Base-by-base conservation (phyloP, 2,329 filamentous ascomycete genomes). In the Aspergillus eucalypticola region DNA sequence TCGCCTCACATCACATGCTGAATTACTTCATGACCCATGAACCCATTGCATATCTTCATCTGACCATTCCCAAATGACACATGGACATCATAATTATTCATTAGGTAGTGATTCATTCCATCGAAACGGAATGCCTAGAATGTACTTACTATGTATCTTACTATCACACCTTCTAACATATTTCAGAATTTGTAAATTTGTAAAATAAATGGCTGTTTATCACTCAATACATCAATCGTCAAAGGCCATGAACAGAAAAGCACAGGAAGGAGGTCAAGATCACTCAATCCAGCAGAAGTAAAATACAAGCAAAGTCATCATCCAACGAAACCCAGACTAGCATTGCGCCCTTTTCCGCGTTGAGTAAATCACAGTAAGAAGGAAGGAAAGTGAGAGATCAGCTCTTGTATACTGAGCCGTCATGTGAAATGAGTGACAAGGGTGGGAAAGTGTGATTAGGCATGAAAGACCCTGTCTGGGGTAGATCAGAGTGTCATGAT, bases 161-260 rank as follows among this genome's bases (percentile, higher is more conserved):
- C 25, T 27, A 27, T 27, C 25, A 27, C 7, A 42, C 19, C n/a
- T 11, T 1, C 5, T 4, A 44, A 23, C 3, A 21, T 55, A 11
- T 27, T 19, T 5, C 17, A n/a, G 5, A 44, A 50, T 10, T 32
- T 5, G 8, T 35, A 15, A 27, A 11, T 17, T 42, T 15, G 23
- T 35, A 38, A 17, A 39, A 53, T 13, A 25, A 52, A 41, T 51
- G 8, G 48, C 38, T 60, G 55, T 55, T 60, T 58, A 48, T 53
- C 38, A 50, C 44, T 63, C n/a, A 56, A 52, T 55, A 42, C 51
- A 60, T 61, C 50, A 41, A 56, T 59, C 60, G 29, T 55, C 38
- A 61, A 61, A 32, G 46, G 49, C 52, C 46, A 23, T 39, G 27
- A 52, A 55, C 13, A 32, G 10, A 6, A 13, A 19, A 23, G 15